Evolutionary conservation across 2,329 filamentous ascomycete species (phyloP).

Genomic region (Akanthomyces muscarius): DNA sequence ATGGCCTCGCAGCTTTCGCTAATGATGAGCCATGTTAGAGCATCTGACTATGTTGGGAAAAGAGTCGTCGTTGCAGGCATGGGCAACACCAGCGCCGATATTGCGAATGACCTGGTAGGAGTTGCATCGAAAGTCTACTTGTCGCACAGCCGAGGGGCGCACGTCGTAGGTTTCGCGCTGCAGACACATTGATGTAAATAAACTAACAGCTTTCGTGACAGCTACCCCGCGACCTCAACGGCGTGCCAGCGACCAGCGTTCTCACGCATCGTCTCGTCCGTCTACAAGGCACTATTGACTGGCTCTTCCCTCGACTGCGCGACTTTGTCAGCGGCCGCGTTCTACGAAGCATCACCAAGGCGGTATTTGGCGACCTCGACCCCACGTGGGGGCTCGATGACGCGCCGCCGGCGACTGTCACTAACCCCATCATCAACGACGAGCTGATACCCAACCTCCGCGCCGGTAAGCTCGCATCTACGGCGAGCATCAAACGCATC

Average conservation of each 20-base stretch:
- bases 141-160: constrained; percentile 37
- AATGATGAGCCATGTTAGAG: constrained; percentile 16
- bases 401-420: constrained; percentile 24
- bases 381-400: constrained; percentile 27
- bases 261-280: constrained; percentile 11
- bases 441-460: constrained; percentile 32
- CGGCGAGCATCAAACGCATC: constrained; percentile 27
- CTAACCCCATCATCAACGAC: constrained; percentile 27
- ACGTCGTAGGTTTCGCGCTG: constrained; percentile 29
- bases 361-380: constrained; percentile 6
- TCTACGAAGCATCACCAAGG: neutral
- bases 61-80: constrained; percentile 42
- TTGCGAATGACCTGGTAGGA: constrained; percentile 29
- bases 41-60: constrained; percentile 35
- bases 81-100: constrained; percentile 34
- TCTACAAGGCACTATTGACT: constrained; percentile 6
- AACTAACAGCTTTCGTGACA: neutral
- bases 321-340: constrained; percentile 9
- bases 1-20: neutral
- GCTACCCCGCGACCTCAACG: constrained; percentile 11
- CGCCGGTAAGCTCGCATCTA: constrained; percentile 33
- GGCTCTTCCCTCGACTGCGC: constrained; percentile 6
- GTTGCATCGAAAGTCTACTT: constrained; percentile 38
- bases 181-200: neutral
- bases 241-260: constrained; percentile 12